A percentile compares a stretch with the other conserved stretches of the same genome.
These are phyloP conservation scores for Carnegiea gigantea DNA, from an alignment of 179 eudicot species.

Conservation along the genomic window DNA sequence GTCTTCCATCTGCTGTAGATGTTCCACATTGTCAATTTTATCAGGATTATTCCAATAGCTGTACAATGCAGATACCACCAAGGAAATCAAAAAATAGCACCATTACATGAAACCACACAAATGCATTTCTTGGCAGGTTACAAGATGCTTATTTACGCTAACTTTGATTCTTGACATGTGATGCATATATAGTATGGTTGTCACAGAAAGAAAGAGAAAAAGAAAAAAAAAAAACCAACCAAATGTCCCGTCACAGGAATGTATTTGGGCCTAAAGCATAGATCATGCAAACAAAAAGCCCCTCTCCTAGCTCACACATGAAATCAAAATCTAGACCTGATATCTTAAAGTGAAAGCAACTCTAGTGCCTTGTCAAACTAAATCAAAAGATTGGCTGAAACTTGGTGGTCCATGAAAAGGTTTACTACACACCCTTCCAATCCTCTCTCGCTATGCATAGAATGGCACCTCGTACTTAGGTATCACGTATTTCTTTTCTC, in stretches of 20 bases:
- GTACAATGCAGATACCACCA: slow-evolving; percentile 17
- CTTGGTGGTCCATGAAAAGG: background rate
- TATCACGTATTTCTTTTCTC: background rate
- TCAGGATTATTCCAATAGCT: slow-evolving; percentile 92
- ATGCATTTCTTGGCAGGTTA: background rate
- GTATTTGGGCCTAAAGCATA: background rate
- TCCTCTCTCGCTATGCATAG: background rate
- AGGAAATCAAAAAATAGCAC: background rate
- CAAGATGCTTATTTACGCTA: background rate
- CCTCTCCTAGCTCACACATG: background rate
- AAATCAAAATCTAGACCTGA: background rate
- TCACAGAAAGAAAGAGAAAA: no score
- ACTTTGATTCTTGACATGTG: background rate
- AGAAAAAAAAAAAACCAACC: background rate
- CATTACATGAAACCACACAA: background rate
- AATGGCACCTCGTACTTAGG: no score
- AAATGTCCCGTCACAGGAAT: background rate
- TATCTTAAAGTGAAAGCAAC: background rate
- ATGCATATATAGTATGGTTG: no score
- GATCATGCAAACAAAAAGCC: background rate
- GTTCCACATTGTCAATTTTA: slow-evolving; percentile 67
- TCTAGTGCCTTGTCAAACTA: background rate
- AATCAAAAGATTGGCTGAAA: background rate
- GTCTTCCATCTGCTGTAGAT: slow-evolving; percentile 81
- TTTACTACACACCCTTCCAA: background rate